Evolutionary conservation across 1,284 basidiomycete species (phyloP), one percentile per base, ranked within the genome.

Genomic region (Ganoderma resinaceum): DNA sequence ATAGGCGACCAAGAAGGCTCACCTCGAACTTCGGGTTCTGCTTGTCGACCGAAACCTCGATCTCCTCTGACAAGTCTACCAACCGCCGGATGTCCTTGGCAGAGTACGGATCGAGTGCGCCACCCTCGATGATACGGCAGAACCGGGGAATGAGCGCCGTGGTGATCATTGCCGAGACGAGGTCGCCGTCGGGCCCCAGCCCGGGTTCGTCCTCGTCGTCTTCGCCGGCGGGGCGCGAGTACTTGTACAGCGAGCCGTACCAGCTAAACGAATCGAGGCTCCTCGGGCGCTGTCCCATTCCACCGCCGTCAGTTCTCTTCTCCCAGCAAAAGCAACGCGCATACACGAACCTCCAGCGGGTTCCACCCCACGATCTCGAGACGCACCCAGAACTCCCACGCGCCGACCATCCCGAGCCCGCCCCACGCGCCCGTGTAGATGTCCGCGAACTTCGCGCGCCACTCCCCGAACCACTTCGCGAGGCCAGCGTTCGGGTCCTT

Each of bases 311-410:
- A 75, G 58, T 5, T 26, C 37, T 23, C 8, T 12, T 2, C 35
- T 2, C 16, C 29, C 42, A 49, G 11, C 18, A 20, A 18, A 14
- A 9, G 14, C 7, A 5, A 38, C 61, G n/a, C 3, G n/a, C 26
- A 61, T 38, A 46, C 11, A 11, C 23, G 9, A 76, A 94, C 95
- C 81, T 92, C 87, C 37, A 97, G 84, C 52, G 94, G 94, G 78
- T 96, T 91, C 96, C 97, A 98, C 2, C 91, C 91, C 4, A 94
- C 82, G 77, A 93, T 87, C 80, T 98, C 97, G 61, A 96, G 82
- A 63, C 96, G 85, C 26, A 90, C 90, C 95, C 96, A 98, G 79
- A 97, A 98, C 80, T 98, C 96, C 96, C 97, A 98, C 46, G 94
- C 95, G 67, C 93, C 92, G 0, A 97, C 91, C 66, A 97, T 87